Evolutionary conservation across 768 basidiomycete genomes (phyloP), one percentile per base, ranked within the genome.

Genomic region (Macrolepiota fuliginosa): DNA sequence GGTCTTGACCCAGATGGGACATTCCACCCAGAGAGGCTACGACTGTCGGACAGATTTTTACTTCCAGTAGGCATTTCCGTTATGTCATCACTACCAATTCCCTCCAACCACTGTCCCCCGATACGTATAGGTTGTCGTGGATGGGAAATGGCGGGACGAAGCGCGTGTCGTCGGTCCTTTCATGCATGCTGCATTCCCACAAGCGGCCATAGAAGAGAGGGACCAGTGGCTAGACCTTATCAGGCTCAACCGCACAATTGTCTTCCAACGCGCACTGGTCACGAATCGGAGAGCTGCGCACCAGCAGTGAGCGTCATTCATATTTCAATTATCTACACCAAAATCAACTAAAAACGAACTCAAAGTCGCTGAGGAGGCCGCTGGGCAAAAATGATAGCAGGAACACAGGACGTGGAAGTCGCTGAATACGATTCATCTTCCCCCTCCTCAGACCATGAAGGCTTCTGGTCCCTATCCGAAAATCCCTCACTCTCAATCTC

Each of bases 231-330:
- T 76, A 6, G 90, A 91, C 70, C 76, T 89, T 24, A 74, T 78
- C 19, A 67, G 62, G 35, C 62, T 77, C 35, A 68, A 73, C 35
- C 70, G 70, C 25, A 86, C 85, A 15, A 83, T 84, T 73, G 77
- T 85, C 55, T 88, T 91, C 66, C 83, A 86, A 29, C 80, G 81
- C 11, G 79, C 84, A 5, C 73, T 90, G 53, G 74, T 91, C 57
- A 74, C 85, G 35, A 89, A 87, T 70, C 83, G 89, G 27, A 79
- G 80, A 25, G 84, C 88, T 1, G 83, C 89, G 1, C 87, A 89
- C 72, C 62, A 61, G 55, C 72, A 76, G 79, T 79, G 64, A 15
- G 75, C 68, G 45, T n/a, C n/a, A 3, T 27, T 12, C 19, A 32
- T 36, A 22, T 27, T 39, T 24, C 3, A 7, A 32, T n/a, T 17